Evolutionary conservation across 2,329 filamentous ascomycete genomes (phyloP).

Genomic region (Metarhizium robertsii): DNA sequence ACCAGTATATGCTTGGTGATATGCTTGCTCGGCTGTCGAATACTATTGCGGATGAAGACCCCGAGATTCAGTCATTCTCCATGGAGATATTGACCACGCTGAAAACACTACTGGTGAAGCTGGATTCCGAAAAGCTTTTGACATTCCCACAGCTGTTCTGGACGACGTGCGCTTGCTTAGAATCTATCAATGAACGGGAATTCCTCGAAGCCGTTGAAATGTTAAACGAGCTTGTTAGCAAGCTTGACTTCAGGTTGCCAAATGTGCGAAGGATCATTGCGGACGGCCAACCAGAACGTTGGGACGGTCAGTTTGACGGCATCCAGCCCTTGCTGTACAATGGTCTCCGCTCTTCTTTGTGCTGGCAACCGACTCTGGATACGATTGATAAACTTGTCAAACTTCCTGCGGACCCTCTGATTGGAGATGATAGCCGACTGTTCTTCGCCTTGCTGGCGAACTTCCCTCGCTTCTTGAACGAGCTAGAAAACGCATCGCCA

Average conservation of each 20-base stretch:
- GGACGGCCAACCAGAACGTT: constrained; percentile 72
- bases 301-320: constrained; percentile 85
- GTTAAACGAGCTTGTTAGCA: constrained; percentile 77
- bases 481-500: constrained; percentile 57
- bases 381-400: constrained; percentile 71
- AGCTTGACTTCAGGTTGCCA: constrained; percentile 68
- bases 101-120: constrained; percentile 79
- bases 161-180: constrained; percentile 92
- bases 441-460: constrained; percentile 89
- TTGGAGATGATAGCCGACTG: constrained; percentile 74
- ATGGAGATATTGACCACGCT: constrained; percentile 96
- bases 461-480: constrained; percentile 72
- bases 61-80: constrained; percentile 91
- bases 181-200: constrained; percentile 93
- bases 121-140: constrained; percentile 69
- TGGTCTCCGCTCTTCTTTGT: constrained; percentile 77
- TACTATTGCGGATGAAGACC: constrained; percentile 90
- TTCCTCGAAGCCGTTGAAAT: constrained; percentile 88
- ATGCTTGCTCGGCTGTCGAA: constrained; percentile 95
- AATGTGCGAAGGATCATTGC: constrained; percentile 60
- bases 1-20: constrained; percentile 90
- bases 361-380: constrained; percentile 66
- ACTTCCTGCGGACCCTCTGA: constrained; percentile 68
- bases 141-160: constrained; percentile 96
- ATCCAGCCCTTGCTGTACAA: constrained; percentile 83